Conservation (phyloP, 768 basidiomycete genomes). For the Termitomyces sp. region DNA sequence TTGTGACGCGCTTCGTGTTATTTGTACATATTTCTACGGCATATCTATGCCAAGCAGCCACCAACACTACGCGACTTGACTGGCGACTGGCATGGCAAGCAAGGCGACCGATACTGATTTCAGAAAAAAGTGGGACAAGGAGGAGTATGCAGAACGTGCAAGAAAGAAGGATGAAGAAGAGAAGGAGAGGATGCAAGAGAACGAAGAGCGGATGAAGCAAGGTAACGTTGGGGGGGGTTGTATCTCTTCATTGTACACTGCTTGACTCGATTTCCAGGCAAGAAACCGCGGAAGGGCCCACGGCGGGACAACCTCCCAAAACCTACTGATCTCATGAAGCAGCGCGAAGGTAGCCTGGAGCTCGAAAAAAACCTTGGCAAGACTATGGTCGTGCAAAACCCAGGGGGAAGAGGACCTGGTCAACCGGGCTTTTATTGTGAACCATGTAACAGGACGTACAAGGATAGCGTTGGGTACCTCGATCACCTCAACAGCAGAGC, state of each 20-base stretch:
- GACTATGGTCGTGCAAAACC: constrained; percentile 89
- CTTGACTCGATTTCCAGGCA: constrained; percentile 46
- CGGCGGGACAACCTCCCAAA: constrained; percentile 80
- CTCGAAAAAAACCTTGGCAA: constrained; percentile 94
- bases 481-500: constrained; percentile 94
- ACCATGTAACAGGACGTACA: constrained; percentile 84
- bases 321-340: constrained; percentile 90
- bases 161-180: constrained; percentile 78
- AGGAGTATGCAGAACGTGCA: constrained; percentile 82
- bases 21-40: constrained; percentile 3
- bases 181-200: constrained; percentile 78
- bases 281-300: constrained; percentile 62
- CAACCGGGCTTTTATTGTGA: constrained; percentile 95
- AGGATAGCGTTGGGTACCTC: constrained; percentile 89
- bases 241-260: neutral
- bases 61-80: neutral
- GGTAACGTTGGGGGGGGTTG: constrained; percentile 35
- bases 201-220: constrained; percentile 79
- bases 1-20: constrained; percentile 8
- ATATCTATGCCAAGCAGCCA: constrained; percentile 4
- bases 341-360: constrained; percentile 77
- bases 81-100: constrained; percentile 32
- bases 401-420: constrained; percentile 77
- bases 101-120: constrained; percentile 68
- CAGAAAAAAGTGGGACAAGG: constrained; percentile 92